Conservation (phyloP, 768 basidiomycete species). For the Tulasnella sp. region DNA sequence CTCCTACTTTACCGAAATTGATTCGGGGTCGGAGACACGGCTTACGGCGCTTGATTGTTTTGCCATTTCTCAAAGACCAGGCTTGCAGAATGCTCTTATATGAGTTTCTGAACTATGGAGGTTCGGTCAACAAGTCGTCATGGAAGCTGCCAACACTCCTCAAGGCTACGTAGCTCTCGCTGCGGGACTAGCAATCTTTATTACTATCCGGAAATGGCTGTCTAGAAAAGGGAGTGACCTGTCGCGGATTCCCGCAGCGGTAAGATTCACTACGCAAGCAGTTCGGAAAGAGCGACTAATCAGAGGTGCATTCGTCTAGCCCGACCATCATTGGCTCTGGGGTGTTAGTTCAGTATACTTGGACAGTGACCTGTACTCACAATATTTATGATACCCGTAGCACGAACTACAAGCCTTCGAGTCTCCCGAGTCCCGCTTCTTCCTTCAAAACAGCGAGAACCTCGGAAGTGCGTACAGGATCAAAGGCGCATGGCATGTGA, state of each 20-base stretch:
- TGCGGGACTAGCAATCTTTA: not conserved
- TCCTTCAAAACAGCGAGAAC: constrained; percentile 12
- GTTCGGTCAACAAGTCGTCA: not conserved
- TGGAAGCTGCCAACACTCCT: not conserved
- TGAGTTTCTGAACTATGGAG: not conserved
- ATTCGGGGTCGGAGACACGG: not conserved
- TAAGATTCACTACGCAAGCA: not conserved
- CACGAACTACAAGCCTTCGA: constrained; percentile 17
- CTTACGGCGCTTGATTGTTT: not conserved
- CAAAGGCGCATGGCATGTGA: not conserved
- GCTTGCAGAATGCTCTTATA: not conserved
- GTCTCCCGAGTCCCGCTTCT: constrained; percentile 13
- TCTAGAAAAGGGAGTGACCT: not conserved
- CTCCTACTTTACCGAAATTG: not conserved
- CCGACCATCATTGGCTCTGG: constrained; percentile 13
- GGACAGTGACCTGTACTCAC: not conserved
- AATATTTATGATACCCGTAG: not conserved
- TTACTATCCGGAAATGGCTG: not conserved
- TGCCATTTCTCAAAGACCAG: not conserved
- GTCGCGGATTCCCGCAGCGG: not conserved
- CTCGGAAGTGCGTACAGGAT: not conserved
- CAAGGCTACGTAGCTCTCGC: not conserved
- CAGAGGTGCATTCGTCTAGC: not conserved
- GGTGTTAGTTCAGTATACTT: not conserved
- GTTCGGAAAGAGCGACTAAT: not conserved